Conservation (phyloP, 1,284 basidiomycete species). For the Ustilago hordei region DNA sequence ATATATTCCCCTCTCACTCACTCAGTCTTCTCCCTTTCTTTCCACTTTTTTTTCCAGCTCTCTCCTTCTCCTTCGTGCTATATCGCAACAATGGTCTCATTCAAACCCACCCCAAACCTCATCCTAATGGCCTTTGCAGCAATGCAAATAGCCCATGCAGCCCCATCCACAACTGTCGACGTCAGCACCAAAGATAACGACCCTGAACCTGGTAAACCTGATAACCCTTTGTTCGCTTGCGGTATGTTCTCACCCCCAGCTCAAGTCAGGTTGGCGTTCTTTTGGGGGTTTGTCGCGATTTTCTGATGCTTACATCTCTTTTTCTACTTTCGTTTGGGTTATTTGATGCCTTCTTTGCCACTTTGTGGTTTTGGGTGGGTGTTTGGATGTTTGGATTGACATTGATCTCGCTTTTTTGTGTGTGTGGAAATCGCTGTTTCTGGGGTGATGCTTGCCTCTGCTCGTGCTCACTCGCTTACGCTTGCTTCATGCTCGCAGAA, state of each 20-base stretch:
- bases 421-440: no score
- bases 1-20: background rate
- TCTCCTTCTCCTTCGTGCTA: no score
- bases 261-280: no score
- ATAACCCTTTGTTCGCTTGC: background rate
- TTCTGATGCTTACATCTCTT: no score
- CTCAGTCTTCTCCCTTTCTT: background rate
- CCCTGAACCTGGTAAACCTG: background rate
- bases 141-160: background rate
- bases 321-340: background rate
- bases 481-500: background rate
- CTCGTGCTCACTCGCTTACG: background rate
- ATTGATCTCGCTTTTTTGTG: no score
- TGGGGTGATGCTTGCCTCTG: background rate
- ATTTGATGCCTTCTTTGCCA: background rate
- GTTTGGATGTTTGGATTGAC: no score
- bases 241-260: background rate
- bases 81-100: background rate
- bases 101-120: background rate
- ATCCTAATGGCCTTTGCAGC: background rate
- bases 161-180: background rate
- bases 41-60: background rate
- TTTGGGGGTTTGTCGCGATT: no score
- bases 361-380: no score
- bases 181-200: background rate